phyloP scores from a whole-genome alignment of 176 grass and related monocot species.

The Poa annua region DNA sequence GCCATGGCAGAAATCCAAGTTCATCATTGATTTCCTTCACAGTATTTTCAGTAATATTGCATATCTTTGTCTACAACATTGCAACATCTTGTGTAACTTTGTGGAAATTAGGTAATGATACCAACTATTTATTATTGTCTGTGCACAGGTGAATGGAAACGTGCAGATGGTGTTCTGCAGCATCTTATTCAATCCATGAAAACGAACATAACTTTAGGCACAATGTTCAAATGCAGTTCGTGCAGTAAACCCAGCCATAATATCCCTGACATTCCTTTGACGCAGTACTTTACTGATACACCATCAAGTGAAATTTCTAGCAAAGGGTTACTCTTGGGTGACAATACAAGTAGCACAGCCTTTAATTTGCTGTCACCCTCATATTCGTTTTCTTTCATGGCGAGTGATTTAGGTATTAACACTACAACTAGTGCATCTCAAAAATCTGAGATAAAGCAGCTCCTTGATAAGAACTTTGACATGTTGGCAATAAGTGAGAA shows the following conservation, averaged over 20 bases:
- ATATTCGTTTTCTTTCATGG: slow-evolving; percentile 53
- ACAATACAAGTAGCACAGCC: slow-evolving; percentile 48
- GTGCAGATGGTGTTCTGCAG: slow-evolving; percentile 58
- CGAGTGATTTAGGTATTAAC: slow-evolving; percentile 41
- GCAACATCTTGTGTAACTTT: slow-evolving; percentile 14
- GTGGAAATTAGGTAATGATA: slow-evolving; percentile 15
- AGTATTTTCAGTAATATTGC: background rate
- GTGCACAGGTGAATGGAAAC: slow-evolving; percentile 84
- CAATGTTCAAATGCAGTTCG: slow-evolving; percentile 42
- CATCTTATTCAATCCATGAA: slow-evolving; percentile 73
- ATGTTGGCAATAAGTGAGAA: slow-evolving; percentile 51
- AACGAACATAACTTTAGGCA: slow-evolving; percentile 42
- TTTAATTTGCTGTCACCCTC: slow-evolving; percentile 55
- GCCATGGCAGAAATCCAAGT: slow-evolving; percentile 19
- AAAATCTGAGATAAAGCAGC: slow-evolving; percentile 55
- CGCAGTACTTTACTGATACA: slow-evolving; percentile 57
- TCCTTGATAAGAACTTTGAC: slow-evolving; percentile 59
- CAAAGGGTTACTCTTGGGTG: slow-evolving; percentile 77
- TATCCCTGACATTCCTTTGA: slow-evolving; percentile 67
- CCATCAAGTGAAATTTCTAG: slow-evolving; percentile 49
- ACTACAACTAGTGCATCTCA: slow-evolving; percentile 48
- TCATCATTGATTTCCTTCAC: slow-evolving; percentile 15
- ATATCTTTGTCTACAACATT: slow-evolving; percentile 21
- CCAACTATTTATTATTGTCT: slow-evolving; percentile 37
- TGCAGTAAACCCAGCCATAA: slow-evolving; percentile 42